Conservation (phyloP, 1,139 yeast genomes). For the Starmera stellimalicola region DNA sequence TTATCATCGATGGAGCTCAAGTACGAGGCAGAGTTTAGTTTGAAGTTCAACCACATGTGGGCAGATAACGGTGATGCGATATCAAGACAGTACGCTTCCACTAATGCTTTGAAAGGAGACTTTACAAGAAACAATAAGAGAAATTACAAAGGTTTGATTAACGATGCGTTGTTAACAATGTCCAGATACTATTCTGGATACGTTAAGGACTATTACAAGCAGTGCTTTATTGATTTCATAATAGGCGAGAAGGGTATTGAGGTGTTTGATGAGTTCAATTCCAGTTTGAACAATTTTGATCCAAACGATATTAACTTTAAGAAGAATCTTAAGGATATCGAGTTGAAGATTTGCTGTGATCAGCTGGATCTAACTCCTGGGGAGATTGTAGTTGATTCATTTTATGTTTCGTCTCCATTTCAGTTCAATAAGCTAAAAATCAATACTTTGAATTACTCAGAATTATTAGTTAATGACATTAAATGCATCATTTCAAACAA, state of each 20-base stretch:
- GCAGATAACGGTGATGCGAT: constrained; percentile 37
- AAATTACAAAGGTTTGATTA: constrained; percentile 28
- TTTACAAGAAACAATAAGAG: constrained; percentile 32
- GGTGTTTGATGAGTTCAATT: constrained; percentile 29
- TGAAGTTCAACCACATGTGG: constrained; percentile 26
- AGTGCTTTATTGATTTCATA: constrained; percentile 30
- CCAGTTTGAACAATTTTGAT: constrained; percentile 23
- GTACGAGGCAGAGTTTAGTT: constrained; percentile 12
- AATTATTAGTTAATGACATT: constrained; percentile 6
- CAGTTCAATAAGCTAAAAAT: constrained; percentile 11
- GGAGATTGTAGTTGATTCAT: constrained; percentile 33
- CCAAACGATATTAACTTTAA: constrained; percentile 22
- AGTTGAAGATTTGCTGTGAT: constrained; percentile 60
- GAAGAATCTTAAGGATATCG: constrained; percentile 15
- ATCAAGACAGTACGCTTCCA: constrained; percentile 33
- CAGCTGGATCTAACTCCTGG: constrained; percentile 88
- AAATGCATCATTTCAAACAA: constrained; percentile 15
- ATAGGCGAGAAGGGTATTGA: constrained; percentile 25
- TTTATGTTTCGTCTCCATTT: constrained; percentile 16
- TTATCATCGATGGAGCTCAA: constrained; percentile 14
- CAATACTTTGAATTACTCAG: neutral
- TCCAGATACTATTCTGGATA: constrained; percentile 31
- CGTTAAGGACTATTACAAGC: constrained; percentile 31
- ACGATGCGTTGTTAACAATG: constrained; percentile 31
- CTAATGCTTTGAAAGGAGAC: constrained; percentile 36